A percentile compares a stretch with the other conserved stretches of the same genome.
Conservation (phyloP, 192 early-diverging fungal species). For the Linderina pennispora region DNA sequence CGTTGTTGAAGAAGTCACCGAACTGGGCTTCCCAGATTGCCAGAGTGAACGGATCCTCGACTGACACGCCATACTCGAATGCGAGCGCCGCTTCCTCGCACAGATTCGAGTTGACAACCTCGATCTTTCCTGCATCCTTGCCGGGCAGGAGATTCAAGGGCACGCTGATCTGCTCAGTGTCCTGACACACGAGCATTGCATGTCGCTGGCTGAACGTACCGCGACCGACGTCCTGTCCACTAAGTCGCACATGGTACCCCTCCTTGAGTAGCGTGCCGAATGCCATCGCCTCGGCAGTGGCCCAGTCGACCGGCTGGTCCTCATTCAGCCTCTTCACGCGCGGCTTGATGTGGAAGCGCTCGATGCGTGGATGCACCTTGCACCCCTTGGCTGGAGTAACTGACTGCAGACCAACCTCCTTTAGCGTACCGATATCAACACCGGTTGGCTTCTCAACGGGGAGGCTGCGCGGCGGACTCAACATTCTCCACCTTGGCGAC, state of each 20-base stretch:
- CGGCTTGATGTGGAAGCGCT: slow-evolving; percentile 86
- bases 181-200: slow-evolving; percentile 91
- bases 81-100: slow-evolving; percentile 92
- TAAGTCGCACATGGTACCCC: slow-evolving; percentile 84
- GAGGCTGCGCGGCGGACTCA: slow-evolving; percentile 3
- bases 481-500: slow-evolving; percentile 13
- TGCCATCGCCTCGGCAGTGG: slow-evolving; percentile 88
- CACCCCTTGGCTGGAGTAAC: slow-evolving; percentile 57
- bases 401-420: slow-evolving; percentile 69
- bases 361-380: slow-evolving; percentile 74
- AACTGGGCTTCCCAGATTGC: slow-evolving; percentile 98
- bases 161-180: slow-evolving; percentile 75
- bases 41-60: slow-evolving; percentile 84
- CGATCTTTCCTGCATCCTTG: slow-evolving; percentile 49
- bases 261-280: slow-evolving; percentile 83
- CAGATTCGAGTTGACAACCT: slow-evolving; percentile 89
- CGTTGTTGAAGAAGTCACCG: slow-evolving; percentile 97
- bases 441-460: slow-evolving; percentile 48
- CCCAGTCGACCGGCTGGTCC: slow-evolving; percentile 84
- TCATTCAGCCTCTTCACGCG: slow-evolving; percentile 67
- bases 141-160: slow-evolving; percentile 69
- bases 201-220: slow-evolving; percentile 98
- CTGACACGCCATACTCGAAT: slow-evolving; percentile 92
- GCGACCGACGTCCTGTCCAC: slow-evolving; percentile 95
- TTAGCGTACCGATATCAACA: slow-evolving; percentile 54